Evolutionary conservation across 345 rosid species (phyloP).

Genomic region (Laguncularia racemosa): DNA sequence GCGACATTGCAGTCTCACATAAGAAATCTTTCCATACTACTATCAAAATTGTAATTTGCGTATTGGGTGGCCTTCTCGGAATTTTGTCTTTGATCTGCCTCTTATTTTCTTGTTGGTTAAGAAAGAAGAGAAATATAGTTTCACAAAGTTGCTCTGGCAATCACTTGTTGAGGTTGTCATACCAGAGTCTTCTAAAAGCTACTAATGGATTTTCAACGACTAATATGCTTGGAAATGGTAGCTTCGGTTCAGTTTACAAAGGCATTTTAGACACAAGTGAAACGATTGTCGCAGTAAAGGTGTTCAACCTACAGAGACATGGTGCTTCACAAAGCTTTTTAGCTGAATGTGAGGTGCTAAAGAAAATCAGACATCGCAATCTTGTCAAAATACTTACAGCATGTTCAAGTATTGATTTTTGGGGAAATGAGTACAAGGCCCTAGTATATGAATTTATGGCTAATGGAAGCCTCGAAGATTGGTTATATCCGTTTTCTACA

Average conservation of each 20-base stretch:
- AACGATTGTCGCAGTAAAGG: constrained; percentile 1
- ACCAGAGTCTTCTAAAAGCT: constrained; percentile 1
- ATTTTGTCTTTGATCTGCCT: too few species aligned
- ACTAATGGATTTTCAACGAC: constrained; percentile 6
- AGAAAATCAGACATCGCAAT: constrained; percentile 6
- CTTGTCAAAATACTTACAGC: neutral
- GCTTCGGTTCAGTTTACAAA: constrained; percentile 11
- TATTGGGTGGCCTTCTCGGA: neutral
- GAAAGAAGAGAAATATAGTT: neutral
- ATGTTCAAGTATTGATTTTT: constrained; percentile 1
- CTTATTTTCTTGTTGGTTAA: neutral
- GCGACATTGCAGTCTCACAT: neutral
- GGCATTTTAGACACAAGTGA: neutral
- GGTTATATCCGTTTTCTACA: constrained; percentile 6
- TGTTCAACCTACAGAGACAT: neutral
- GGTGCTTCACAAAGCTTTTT: neutral
- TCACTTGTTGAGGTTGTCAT: neutral
- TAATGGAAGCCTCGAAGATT: constrained; percentile 13
- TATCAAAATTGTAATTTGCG: neutral
- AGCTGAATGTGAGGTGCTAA: constrained; percentile 9
- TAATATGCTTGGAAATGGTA: constrained; percentile 2
- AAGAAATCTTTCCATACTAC: too few species aligned
- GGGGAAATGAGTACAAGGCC: constrained; percentile 10
- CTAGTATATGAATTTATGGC: constrained; percentile 8
- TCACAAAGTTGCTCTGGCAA: neutral